A percentile compares a stretch with the other conserved stretches of the same genome.
Evolutionary conservation across 768 basidiomycete genomes (phyloP).

Genomic region (Pleurotus cornucopiae): DNA sequence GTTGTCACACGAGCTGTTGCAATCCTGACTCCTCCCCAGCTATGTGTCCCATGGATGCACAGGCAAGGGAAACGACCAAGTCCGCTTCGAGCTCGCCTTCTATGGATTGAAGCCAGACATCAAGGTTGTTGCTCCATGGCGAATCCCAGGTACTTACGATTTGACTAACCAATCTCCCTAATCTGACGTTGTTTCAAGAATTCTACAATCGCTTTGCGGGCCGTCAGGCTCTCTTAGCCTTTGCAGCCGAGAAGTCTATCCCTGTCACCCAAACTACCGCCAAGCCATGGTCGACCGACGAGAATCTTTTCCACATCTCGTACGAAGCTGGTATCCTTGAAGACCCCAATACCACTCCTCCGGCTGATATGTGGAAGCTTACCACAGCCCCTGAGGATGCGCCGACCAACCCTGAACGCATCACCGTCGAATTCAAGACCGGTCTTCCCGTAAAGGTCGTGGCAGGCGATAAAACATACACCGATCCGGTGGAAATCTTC

Average conservation of each 20-base stretch:
- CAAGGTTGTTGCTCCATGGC: slow-evolving; percentile 99
- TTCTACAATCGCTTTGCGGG: slow-evolving; percentile 99
- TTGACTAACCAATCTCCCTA: not conserved
- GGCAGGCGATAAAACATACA: slow-evolving; percentile 55
- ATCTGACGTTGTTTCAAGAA: slow-evolving; percentile 37
- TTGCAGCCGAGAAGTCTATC: slow-evolving; percentile 82
- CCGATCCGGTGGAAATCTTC: slow-evolving; percentile 96
- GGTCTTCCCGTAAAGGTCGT: slow-evolving; percentile 87
- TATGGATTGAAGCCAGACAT: slow-evolving; percentile 98
- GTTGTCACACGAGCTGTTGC: not conserved
- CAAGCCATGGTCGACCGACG: slow-evolving; percentile 99
- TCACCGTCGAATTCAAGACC: slow-evolving; percentile 79
- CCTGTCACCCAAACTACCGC: slow-evolving; percentile 93
- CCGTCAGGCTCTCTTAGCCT: slow-evolving; percentile 87
- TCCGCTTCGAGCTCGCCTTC: slow-evolving; percentile 98
- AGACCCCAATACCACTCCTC: slow-evolving; percentile 92
- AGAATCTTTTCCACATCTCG: slow-evolving; percentile 99
- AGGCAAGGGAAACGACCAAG: slow-evolving; percentile 99
- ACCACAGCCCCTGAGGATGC: slow-evolving; percentile 81
- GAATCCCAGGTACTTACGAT: slow-evolving; percentile 67
- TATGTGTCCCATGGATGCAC: slow-evolving; percentile 98
- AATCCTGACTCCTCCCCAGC: slow-evolving; percentile 32
- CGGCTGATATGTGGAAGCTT: slow-evolving; percentile 98
- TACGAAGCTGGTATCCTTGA: slow-evolving; percentile 99
- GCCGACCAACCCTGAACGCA: slow-evolving; percentile 70